Evolutionary conservation across 805 yeast genomes (phyloP), one percentile per base, ranked within the genome.

Genomic region (Schwanniomyces polymorphus): DNA sequence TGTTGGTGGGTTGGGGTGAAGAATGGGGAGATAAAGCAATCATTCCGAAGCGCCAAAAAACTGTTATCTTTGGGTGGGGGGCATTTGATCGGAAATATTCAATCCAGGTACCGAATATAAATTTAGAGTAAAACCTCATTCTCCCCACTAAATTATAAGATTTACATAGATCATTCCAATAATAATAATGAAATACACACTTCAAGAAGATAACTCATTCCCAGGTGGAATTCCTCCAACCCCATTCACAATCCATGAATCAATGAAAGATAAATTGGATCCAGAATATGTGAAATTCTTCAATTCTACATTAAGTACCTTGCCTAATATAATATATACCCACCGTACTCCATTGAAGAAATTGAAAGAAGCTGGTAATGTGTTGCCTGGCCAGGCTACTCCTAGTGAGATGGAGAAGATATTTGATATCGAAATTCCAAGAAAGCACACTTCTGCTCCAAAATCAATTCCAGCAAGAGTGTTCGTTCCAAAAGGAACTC

Each of bases 371-470:
- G 67, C 65, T 10, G 75, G 74, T 5, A 70, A 70, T 51, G 71
- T 70, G n/a, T 63, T 70, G 49, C 75, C 76, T 1, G 78, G 78
- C n/a, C 76, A 68, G 48, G 50, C 65, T 23, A 64, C 71, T 5
- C 50, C 61, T 41, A 52, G 51, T 23, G 56, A 55, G 26, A 48
- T 70, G 61, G 59, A 54, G 5, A 50, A 59, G 37, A 63, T 52
- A 23, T 57, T 50, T 41, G 75, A 71, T 47, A 55, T 64, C 29
- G 48, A 56, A 18, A 63, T 72, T 38, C 66, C 72, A 3, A 55
- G 76, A 49, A 59, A 58, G 37, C 57, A 63, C 47, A 58, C 68
- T 16, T 42, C 48, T 5, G 61, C 56, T 49, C 47, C 55, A 48
- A 37, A 34, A 5, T 9, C 61, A 45, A 47, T 63, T 27, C 63